phyloP scores from a whole-genome alignment of 2,329 filamentous ascomycete species.

The Stylonectria norvegica region DNA sequence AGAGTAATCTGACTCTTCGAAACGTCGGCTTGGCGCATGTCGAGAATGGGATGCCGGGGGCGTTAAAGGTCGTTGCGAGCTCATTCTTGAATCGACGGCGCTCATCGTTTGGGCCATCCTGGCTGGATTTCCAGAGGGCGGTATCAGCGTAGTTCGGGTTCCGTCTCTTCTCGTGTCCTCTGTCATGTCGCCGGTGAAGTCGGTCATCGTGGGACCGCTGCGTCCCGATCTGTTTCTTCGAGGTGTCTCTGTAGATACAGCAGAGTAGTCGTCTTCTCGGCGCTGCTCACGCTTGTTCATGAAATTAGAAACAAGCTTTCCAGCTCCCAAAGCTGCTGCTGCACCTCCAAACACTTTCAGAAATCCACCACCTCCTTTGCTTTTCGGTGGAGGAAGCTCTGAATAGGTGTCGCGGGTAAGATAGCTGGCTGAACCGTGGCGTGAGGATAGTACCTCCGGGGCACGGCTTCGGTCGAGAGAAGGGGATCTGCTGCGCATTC shows the following conservation, averaged over 20 bases:
- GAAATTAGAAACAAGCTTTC: conserved; percentile 57
- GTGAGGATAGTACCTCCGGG: conserved; percentile 51
- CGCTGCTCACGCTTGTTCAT: conserved; percentile 50
- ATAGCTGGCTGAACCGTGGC: conserved; percentile 55
- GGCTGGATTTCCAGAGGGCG: conserved; percentile 44
- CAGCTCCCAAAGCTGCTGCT: conserved; percentile 60
- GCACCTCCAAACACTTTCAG: conserved; percentile 58
- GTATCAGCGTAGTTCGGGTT: conserved; percentile 42
- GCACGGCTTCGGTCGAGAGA: conserved; percentile 37
- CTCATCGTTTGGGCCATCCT: conserved; percentile 46
- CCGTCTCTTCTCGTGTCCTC: conserved; percentile 27
- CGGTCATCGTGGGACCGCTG: conserved; percentile 42
- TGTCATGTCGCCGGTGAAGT: conserved; percentile 51
- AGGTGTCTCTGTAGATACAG: conserved; percentile 60
- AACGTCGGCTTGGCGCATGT: conserved; percentile 18
- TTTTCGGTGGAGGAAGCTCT: conserved; percentile 38
- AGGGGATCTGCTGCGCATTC: conserved; percentile 39
- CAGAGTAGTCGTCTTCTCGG: conserved; percentile 58
- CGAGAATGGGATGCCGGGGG: conserved; percentile 48
- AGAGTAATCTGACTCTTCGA: conserved; percentile 55
- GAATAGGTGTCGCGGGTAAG: conserved; percentile 47
- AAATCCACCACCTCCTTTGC: conserved; percentile 50
- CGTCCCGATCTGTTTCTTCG: conserved; percentile 43
- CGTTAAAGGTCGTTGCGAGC: conserved; percentile 42
- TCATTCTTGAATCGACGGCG: conserved; percentile 37